Evolutionary conservation across 2,329 filamentous ascomycete species (phyloP).

Genomic region (Fusarium transvaalense): DNA sequence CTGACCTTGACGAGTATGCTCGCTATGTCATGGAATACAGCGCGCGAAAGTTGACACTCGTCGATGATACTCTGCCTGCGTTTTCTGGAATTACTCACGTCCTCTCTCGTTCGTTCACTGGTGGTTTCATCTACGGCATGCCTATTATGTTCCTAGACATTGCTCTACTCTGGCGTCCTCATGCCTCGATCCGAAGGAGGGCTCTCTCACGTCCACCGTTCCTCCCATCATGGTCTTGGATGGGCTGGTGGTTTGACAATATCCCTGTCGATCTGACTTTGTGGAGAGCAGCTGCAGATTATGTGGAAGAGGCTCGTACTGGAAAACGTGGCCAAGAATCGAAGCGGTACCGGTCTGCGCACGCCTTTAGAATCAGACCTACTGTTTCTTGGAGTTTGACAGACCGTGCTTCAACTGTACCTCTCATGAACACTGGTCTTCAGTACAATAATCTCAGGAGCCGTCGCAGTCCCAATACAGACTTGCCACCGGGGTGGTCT

Average conservation of each 20-base stretch:
- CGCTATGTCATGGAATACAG: slow-evolving; percentile 60
- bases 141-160: slow-evolving; percentile 61
- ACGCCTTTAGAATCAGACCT: slow-evolving; percentile 56
- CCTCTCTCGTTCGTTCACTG: slow-evolving; percentile 57
- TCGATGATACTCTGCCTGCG: slow-evolving; percentile 59
- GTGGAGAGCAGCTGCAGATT: slow-evolving; percentile 60
- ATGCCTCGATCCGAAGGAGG: slow-evolving; percentile 57
- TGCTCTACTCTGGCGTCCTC: slow-evolving; percentile 60
- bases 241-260: slow-evolving; percentile 62
- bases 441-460: slow-evolving; percentile 56
- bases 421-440: slow-evolving; percentile 55
- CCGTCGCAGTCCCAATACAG: slow-evolving; percentile 48
- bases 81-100: slow-evolving; percentile 59
- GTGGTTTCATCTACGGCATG: slow-evolving; percentile 61
- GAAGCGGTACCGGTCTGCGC: slow-evolving; percentile 54
- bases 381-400: slow-evolving; percentile 57
- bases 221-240: slow-evolving; percentile 62
- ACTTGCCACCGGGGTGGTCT: slow-evolving; percentile 57
- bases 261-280: slow-evolving; percentile 58
- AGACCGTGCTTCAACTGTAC: slow-evolving; percentile 53
- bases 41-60: slow-evolving; percentile 54
- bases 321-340: slow-evolving; percentile 50
- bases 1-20: slow-evolving; percentile 61
- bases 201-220: slow-evolving; percentile 54
- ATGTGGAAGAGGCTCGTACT: slow-evolving; percentile 55